A percentile compares a stretch with the other conserved stretches of the same genome.
phyloP scores from a whole-genome alignment of 163 green algal genomes.

The Prototheca cutis region DNA sequence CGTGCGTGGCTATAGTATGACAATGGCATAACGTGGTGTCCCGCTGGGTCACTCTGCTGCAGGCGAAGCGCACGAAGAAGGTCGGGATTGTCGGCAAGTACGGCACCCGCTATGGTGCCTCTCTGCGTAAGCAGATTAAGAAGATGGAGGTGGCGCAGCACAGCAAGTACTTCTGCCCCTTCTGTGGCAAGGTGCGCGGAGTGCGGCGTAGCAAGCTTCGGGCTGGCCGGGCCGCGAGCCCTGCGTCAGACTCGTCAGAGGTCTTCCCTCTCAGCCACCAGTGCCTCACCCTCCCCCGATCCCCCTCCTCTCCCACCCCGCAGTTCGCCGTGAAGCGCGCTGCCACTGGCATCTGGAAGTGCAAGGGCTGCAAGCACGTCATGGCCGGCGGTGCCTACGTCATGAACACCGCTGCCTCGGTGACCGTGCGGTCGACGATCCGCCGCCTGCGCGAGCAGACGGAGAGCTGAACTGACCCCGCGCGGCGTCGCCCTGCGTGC shows the following conservation, averaged over 20 bases:
- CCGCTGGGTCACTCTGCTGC: constrained; percentile 7
- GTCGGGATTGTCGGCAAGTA: constrained; percentile 99
- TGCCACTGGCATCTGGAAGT: constrained; percentile 97
- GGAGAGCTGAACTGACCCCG: constrained; percentile 45
- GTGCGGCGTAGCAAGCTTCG: background rate
- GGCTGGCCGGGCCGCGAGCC: background rate
- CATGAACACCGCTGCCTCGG: constrained; percentile 77
- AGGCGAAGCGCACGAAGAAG: constrained; percentile 98
- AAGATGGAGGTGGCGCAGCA: constrained; percentile 99
- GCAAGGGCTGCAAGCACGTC: constrained; percentile 89
- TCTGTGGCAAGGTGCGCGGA: constrained; percentile 90
- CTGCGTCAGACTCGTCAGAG: background rate
- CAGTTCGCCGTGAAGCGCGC: constrained; percentile 85
- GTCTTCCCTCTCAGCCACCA: too few relatives aligned
- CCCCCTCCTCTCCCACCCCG: too few relatives aligned
- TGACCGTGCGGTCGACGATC: constrained; percentile 95
- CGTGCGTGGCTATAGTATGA: background rate
- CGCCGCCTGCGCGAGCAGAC: constrained; percentile 86
- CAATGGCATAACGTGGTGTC: background rate
- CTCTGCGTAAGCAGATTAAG: constrained; percentile 98
- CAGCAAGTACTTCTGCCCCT: constrained; percentile 98
- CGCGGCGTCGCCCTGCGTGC: too few relatives aligned
- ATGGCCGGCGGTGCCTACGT: constrained; percentile 90
- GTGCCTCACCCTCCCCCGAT: too few relatives aligned
- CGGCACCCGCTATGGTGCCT: constrained; percentile 95